A percentile compares a stretch with the other conserved stretches of the same genome.
Conservation (phyloP, 1,139 yeast species). For the Yamadazyma epiphylla region DNA sequence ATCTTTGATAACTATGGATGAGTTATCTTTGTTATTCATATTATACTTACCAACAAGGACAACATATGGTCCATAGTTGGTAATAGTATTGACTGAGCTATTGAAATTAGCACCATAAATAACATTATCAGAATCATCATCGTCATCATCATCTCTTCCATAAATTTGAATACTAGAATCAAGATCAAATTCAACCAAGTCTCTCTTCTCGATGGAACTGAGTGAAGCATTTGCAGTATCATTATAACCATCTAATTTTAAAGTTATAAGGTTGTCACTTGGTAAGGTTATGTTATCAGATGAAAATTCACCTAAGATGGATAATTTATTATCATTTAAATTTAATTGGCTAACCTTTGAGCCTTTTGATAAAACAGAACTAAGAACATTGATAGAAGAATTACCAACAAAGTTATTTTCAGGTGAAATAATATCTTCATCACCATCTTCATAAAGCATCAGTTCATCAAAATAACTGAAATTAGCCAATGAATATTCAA, state of each 20-base stretch:
- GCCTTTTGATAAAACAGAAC: conserved; percentile 42
- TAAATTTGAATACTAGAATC: conserved; percentile 1
- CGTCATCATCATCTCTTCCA: conserved; percentile 3
- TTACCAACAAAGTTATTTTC: conserved; percentile 54
- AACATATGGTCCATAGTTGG: conserved; percentile 17
- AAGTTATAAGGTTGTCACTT: conserved; percentile 25
- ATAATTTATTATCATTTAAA: conserved; percentile 21
- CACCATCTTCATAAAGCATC: conserved; percentile 19
- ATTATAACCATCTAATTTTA: conserved; percentile 28
- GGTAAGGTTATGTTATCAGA: conserved; percentile 29
- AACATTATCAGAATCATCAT: conserved; percentile 12
- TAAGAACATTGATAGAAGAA: conserved; percentile 63
- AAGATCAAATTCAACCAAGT: conserved; percentile 1
- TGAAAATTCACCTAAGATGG: conserved; percentile 47
- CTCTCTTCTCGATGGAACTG: conserved; percentile 9
- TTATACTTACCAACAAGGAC: conserved; percentile 34
- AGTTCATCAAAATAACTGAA: conserved; percentile 47
- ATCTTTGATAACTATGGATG: conserved; percentile 20
- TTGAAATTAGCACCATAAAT: conserved; percentile 32
- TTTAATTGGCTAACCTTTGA: conserved; percentile 37
- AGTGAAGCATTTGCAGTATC: conserved; percentile 29
- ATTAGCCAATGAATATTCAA: conserved; percentile 75
- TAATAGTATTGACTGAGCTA: conserved; percentile 22
- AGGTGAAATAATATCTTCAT: conserved; percentile 24
- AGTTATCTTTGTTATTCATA: conserved; percentile 15